Evolutionary conservation across 805 yeast genomes (phyloP).

Genomic region (Teunomyces gatunensis): DNA sequence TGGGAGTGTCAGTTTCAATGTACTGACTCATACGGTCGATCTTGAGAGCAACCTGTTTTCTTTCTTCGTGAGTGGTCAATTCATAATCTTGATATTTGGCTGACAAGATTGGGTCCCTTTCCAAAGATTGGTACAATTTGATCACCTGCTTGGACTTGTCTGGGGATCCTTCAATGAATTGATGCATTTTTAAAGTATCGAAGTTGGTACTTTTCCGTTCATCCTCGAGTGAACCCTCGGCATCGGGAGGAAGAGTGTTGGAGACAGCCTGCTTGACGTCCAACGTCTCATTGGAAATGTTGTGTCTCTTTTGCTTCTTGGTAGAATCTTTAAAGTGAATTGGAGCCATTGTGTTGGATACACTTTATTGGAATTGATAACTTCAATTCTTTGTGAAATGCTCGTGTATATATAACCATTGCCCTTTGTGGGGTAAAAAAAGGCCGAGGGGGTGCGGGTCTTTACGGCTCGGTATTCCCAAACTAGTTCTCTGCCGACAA

Average conservation of each 20-base stretch:
- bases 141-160: slow-evolving; percentile 31
- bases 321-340: neutral
- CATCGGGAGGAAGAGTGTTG: slow-evolving; percentile 15
- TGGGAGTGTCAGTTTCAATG: slow-evolving; percentile 30
- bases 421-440: slow-evolving; percentile 2
- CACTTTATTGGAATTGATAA: neutral
- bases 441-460: slow-evolving; percentile 1
- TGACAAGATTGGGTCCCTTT: slow-evolving; percentile 37
- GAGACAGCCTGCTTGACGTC: slow-evolving; percentile 4
- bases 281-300: neutral
- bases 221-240: slow-evolving; percentile 16
- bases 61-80: slow-evolving; percentile 24
- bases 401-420: neutral
- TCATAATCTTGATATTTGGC: slow-evolving; percentile 34
- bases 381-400: neutral
- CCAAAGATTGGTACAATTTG: slow-evolving; percentile 31
- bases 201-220: slow-evolving; percentile 33
- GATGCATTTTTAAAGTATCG: slow-evolving; percentile 39
- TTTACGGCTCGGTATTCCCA: neutral
- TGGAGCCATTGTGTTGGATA: neutral
- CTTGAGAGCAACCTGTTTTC: slow-evolving; percentile 32
- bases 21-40: slow-evolving; percentile 37
- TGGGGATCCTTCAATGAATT: slow-evolving; percentile 40
- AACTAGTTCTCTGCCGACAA: neutral
- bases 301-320: neutral